These are phyloP conservation scores for Cadophora sp. DNA, from an alignment of 2,329 filamentous ascomycete species.

Conservation along the genomic window DNA sequence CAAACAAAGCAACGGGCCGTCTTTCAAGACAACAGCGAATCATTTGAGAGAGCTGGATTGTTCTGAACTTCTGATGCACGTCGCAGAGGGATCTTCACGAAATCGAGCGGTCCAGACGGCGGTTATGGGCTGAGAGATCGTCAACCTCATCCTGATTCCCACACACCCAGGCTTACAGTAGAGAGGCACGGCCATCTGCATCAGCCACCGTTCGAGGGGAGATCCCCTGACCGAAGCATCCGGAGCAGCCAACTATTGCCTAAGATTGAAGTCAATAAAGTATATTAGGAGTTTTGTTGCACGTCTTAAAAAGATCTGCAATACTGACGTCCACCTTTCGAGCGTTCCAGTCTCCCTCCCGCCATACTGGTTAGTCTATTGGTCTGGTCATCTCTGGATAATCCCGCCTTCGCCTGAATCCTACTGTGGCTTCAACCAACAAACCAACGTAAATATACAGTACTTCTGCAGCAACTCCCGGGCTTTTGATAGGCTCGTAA, in stretches of 20 bases:
- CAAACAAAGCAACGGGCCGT: neutral
- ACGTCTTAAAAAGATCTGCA: slow-evolving; percentile 13
- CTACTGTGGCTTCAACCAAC: neutral
- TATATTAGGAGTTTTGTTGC: slow-evolving; percentile 11
- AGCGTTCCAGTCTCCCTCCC: neutral
- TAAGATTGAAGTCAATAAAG: neutral
- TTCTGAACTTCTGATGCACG: slow-evolving; percentile 13
- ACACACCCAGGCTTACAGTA: neutral
- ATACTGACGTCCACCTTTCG: neutral
- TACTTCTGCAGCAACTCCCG: neutral
- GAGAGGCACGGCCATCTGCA: slow-evolving; percentile 14
- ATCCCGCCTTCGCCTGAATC: slow-evolving; percentile 2
- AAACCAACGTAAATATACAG: neutral
- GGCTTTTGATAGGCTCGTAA: neutral
- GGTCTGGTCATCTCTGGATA: neutral
- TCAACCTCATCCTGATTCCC: slow-evolving; percentile 1
- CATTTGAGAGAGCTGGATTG: slow-evolving; percentile 1
- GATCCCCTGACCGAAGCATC: neutral
- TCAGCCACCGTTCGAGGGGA: slow-evolving; percentile 15
- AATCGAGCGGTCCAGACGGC: slow-evolving; percentile 23
- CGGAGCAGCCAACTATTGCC: neutral
- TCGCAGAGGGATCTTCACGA: slow-evolving; percentile 18
- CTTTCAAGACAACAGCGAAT: neutral
- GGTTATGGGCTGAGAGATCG: slow-evolving; percentile 17
- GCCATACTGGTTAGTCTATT: neutral